phyloP scores from a whole-genome alignment of 202 grass and related monocot species.

The Elaeis oleifera region DNA sequence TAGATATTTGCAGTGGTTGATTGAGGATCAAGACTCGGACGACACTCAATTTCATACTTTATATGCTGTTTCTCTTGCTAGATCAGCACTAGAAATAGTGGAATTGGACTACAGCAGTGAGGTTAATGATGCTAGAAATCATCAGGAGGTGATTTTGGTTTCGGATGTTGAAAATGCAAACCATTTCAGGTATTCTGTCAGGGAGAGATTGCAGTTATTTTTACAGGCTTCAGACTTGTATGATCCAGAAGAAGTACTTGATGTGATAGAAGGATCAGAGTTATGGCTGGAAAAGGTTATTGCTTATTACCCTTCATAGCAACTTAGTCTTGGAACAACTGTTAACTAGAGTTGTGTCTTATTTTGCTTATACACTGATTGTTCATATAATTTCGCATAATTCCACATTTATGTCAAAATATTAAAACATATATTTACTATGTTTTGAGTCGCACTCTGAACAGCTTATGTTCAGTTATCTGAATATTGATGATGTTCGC shows the following conservation, averaged over 20 bases:
- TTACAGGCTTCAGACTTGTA: constrained; percentile 92
- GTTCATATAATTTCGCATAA: no score
- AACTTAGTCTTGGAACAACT: no score
- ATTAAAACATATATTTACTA: no score
- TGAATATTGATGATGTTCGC: no score
- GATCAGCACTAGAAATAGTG: constrained; percentile 60
- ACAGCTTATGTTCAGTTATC: no score
- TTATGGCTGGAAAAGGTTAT: constrained; percentile 97
- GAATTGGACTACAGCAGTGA: constrained; percentile 19
- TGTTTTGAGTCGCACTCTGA: no score
- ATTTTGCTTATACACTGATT: no score
- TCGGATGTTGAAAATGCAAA: constrained; percentile 31
- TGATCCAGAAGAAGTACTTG: constrained; percentile 88
- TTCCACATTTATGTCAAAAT: no score
- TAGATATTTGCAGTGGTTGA: constrained; percentile 96
- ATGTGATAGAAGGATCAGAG: constrained; percentile 79
- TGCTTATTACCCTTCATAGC: no score
- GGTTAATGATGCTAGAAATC: constrained; percentile 22
- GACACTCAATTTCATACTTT: constrained; percentile 87
- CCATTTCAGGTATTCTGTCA: constrained; percentile 41
- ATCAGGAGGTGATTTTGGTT: constrained; percentile 16
- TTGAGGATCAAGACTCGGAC: constrained; percentile 77
- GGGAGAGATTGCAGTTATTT: constrained; percentile 90
- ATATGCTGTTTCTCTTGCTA: constrained; percentile 70
- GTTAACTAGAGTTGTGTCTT: no score